Percentiles rank a stretch among this genome's conserved stretches.
These are phyloP conservation scores for Nitzschia palea DNA, from an alignment of 108 stramenopile genomes.

Conservation along the genomic window DNA sequence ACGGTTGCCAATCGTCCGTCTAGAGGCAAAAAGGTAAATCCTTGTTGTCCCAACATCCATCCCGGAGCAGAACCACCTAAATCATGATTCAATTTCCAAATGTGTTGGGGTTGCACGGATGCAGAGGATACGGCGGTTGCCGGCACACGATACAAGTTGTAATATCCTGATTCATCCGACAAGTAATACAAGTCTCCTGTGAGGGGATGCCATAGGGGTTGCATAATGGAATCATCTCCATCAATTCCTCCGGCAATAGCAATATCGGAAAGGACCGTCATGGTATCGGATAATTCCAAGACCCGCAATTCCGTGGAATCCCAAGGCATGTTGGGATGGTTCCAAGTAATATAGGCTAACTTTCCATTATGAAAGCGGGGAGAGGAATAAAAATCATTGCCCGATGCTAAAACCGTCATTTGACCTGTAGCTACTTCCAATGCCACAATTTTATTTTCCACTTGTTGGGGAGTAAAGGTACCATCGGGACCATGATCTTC, in stretches of 20 bases:
- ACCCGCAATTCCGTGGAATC: slow-evolving; percentile 61
- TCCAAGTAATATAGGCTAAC: slow-evolving; percentile 70
- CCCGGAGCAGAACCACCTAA: slow-evolving; percentile 68
- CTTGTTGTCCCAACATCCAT: slow-evolving; percentile 65
- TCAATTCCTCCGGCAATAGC: slow-evolving; percentile 50
- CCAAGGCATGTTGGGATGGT: slow-evolving; percentile 87
- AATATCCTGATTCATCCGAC: slow-evolving; percentile 64
- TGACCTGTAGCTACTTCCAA: slow-evolving; percentile 14
- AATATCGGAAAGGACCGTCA: not conserved
- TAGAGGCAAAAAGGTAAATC: slow-evolving; percentile 46
- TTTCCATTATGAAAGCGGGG: slow-evolving; percentile 52
- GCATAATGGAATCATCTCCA: slow-evolving; percentile 65
- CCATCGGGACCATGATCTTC: slow-evolving; percentile 35
- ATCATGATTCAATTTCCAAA: slow-evolving; percentile 39
- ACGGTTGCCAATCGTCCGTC: slow-evolving; percentile 58
- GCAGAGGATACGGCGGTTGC: not conserved
- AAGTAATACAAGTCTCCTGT: slow-evolving; percentile 61
- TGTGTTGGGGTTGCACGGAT: slow-evolving; percentile 28
- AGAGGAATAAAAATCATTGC: slow-evolving; percentile 67
- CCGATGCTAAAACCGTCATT: slow-evolving; percentile 52
- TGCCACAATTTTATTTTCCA: slow-evolving; percentile 65
- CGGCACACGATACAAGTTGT: slow-evolving; percentile 57
- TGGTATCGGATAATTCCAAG: not conserved
- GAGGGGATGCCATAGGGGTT: slow-evolving; percentile 60
- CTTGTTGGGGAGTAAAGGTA: slow-evolving; percentile 38